Evolutionary conservation across 2,329 filamentous ascomycete species (phyloP), one percentile per base, ranked within the genome.

Genomic region (Knufia fluminis): DNA sequence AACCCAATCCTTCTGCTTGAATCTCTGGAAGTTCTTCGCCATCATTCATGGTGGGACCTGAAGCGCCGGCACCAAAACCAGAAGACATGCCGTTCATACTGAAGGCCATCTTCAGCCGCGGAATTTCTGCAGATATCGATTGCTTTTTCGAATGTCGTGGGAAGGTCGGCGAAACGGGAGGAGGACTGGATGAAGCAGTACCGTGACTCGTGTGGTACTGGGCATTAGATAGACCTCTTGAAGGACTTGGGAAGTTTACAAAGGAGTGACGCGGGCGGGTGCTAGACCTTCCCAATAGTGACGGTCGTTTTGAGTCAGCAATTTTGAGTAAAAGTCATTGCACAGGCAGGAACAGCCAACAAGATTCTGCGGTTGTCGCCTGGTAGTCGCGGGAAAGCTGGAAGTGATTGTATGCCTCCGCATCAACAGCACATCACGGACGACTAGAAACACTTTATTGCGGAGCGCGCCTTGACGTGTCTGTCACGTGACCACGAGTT

Each of bases 1-100:
- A 97, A 3, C 87, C 88, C 43, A 98, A 72, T 57, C 78, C 86
- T 75, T 95, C 87, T 57, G 89, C 91, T 65, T 83, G 79, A 58
- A 95, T 85, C 57, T 89, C 82, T 57, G 82, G 75, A 48, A 95
- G 74, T 61, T 88, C 81, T 44, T 79, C 74, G 36, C 85, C 86
- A 54, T 68, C 63, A 63, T 49, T 43, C 10, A 54, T 52, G 17
- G 76, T 72, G 46, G 67, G 65, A 54, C 64, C 64, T 40, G 57
- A 60, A 54, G 52, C 47, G 19, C 39, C 52, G 51, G 57, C 63
- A 68, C 64, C 63, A 70, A 66, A 16, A 63, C 65, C 66, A 57
- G 68, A 71, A 48, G 66, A 68, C 49, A 72, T 65, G 59, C 67
- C 75, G 54, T 66, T 70, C 64, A 82, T 82, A 64, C 75, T 72